phyloP scores from a whole-genome alignment of 2,329 filamentous ascomycete genomes.

The Oidium heveae region DNA sequence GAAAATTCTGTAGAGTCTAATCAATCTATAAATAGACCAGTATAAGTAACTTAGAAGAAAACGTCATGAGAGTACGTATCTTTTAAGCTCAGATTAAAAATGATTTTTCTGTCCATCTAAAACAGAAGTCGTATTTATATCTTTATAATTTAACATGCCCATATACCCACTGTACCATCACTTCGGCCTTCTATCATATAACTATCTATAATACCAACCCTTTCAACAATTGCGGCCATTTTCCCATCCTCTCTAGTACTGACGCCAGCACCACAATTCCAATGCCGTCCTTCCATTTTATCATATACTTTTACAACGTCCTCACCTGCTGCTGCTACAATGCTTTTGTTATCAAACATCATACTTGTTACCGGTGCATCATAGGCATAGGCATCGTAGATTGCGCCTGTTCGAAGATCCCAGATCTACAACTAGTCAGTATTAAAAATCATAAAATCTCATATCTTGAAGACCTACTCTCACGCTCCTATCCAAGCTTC shows the following conservation, averaged over 20 bases:
- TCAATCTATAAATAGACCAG: too few relatives aligned
- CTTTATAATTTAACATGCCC: constrained; percentile 39
- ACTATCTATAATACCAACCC: constrained; percentile 74
- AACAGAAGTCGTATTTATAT: background rate
- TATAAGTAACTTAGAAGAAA: too few relatives aligned
- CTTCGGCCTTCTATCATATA: constrained; percentile 77
- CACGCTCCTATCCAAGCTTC: constrained; percentile 77
- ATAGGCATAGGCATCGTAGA: constrained; percentile 89
- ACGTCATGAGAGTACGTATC: too few relatives aligned
- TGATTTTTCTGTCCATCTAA: too few relatives aligned
- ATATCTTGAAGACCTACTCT: constrained; percentile 37
- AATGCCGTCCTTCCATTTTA: constrained; percentile 84
- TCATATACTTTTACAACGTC: constrained; percentile 95
- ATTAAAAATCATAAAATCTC: background rate
- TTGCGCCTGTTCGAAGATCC: constrained; percentile 89
- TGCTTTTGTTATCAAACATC: constrained; percentile 86
- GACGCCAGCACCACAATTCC: constrained; percentile 79
- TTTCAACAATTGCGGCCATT: constrained; percentile 47
- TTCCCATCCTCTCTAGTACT: constrained; percentile 40
- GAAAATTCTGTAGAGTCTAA: too few relatives aligned
- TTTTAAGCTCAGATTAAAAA: too few relatives aligned
- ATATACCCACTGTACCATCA: constrained; percentile 74
- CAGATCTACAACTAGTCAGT: constrained; percentile 47
- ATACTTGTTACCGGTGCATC: constrained; percentile 78
- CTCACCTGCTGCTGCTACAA: constrained; percentile 74